Conservation (phyloP, 2,329 filamentous ascomycete genomes). For the Chrysoporthe austroafricana region DNA sequence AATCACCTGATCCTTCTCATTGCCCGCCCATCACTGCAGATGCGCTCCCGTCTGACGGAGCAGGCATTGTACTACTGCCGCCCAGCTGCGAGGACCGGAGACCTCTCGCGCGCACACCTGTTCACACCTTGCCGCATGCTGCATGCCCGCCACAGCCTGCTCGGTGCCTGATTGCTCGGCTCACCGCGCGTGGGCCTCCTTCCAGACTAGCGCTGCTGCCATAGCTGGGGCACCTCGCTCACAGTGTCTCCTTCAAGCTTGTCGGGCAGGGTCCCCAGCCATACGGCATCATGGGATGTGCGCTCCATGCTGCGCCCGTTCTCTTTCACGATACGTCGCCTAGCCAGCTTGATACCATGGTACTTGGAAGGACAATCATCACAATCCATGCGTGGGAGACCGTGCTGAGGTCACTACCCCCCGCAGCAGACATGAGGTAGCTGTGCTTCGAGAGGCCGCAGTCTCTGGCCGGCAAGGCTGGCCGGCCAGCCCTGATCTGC, state of each 20-base stretch:
- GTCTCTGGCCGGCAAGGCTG: neutral
- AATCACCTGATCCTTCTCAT: neutral
- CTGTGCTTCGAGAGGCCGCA: too few species aligned
- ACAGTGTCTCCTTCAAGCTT: constrained; percentile 1
- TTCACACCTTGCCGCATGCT: constrained; percentile 15
- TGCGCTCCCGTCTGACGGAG: neutral
- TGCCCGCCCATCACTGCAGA: neutral
- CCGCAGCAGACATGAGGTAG: neutral
- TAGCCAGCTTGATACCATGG: neutral
- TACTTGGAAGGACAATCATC: neutral
- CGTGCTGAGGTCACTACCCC: neutral
- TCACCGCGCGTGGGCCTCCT: constrained; percentile 18
- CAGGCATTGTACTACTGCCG: neutral
- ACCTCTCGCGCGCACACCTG: neutral
- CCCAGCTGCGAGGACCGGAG: constrained; percentile 21
- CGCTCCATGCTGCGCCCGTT: neutral
- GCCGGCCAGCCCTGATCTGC: constrained; percentile 15
- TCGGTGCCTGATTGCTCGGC: constrained; percentile 23
- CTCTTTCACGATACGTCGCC: neutral
- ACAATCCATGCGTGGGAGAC: neutral
- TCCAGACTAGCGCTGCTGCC: constrained; percentile 24
- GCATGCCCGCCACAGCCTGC: constrained; percentile 17
- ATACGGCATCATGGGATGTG: constrained; percentile 2
- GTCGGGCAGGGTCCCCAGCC: neutral
- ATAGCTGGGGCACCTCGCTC: constrained; percentile 22